These are phyloP conservation scores for Terana coerulea DNA, from an alignment of 768 basidiomycete species.

Conservation along the genomic window DNA sequence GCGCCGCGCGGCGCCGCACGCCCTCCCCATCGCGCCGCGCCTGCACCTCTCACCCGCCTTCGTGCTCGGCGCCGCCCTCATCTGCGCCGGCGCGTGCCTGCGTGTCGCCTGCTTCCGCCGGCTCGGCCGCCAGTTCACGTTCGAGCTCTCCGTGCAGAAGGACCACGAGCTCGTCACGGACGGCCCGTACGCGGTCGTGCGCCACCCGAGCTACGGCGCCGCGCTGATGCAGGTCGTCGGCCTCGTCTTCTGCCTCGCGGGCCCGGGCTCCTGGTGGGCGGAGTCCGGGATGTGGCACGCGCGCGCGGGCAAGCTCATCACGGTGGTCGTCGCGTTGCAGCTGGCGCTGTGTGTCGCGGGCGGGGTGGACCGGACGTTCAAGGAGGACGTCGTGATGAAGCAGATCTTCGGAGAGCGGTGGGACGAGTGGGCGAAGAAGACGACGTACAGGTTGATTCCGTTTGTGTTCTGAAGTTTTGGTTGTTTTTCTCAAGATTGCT, in stretches of 20 bases:
- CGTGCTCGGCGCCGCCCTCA: constrained; percentile 1
- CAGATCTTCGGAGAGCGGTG: constrained; percentile 14
- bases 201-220: constrained; percentile 19
- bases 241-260: background rate
- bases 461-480: constrained; percentile 8
- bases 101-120: constrained; percentile 4
- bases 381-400: constrained; percentile 14
- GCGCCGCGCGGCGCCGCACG: background rate
- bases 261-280: constrained; percentile 5
- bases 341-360: background rate
- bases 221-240: constrained; percentile 7
- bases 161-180: constrained; percentile 16
- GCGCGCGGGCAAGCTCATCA: background rate
- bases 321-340: background rate
- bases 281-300: constrained; percentile 3
- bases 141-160: constrained; percentile 9
- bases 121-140: constrained; percentile 10
- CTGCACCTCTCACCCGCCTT: background rate
- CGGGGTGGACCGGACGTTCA: background rate
- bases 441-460: constrained; percentile 13
- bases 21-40: background rate
- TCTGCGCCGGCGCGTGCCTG: background rate
- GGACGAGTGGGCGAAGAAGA: constrained; percentile 11
- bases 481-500: background rate
- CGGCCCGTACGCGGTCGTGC: constrained; percentile 18